phyloP scores from a whole-genome alignment of 2,329 filamentous ascomycete genomes.

The Fusarium gaditjirri region DNA sequence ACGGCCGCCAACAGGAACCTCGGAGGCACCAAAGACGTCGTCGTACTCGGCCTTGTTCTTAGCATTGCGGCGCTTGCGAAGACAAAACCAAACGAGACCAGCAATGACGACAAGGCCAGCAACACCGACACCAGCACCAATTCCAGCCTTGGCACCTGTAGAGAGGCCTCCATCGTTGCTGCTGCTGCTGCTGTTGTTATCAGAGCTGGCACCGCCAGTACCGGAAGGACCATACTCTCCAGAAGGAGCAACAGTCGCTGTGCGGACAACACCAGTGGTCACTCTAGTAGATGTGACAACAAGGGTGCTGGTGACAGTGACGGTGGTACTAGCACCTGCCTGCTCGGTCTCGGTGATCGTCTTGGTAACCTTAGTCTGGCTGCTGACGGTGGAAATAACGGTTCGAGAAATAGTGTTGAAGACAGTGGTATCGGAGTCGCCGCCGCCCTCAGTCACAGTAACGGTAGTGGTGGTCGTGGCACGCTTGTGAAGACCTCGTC shows the following conservation, averaged over 20 bases:
- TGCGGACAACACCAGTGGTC: conserved; percentile 45
- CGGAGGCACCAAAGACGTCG: conserved; percentile 55
- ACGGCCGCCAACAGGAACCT: conserved; percentile 55
- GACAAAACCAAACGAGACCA: conserved; percentile 46
- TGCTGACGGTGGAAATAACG: conserved; percentile 48
- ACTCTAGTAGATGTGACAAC: conserved; percentile 50
- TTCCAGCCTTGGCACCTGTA: conserved; percentile 57
- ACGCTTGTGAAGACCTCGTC: conserved; percentile 48
- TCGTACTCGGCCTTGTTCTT: conserved; percentile 51
- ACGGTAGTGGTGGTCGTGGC: conserved; percentile 47
- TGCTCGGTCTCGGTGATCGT: conserved; percentile 49
- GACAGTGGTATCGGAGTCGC: conserved; percentile 39
- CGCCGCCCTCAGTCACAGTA: conserved; percentile 47
- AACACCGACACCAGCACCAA: conserved; percentile 54
- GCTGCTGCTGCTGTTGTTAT: conserved; percentile 24
- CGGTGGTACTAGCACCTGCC: conserved; percentile 52
- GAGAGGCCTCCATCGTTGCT: conserved; percentile 48
- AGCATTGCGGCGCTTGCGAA: conserved; percentile 47
- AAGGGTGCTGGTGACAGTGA: conserved; percentile 52
- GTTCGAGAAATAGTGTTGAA: conserved; percentile 46
- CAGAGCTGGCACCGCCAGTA: conserved; percentile 18
- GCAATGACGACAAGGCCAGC: conserved; percentile 50
- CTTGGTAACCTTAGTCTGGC: conserved; percentile 43
- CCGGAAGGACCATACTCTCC: conserved; percentile 39
- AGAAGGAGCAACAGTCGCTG: conserved; percentile 43